A percentile compares a stretch with the other conserved stretches of the same genome.
Evolutionary conservation across 192 early-diverging fungal species (phyloP).

Genomic region (Podila clonocystis): DNA sequence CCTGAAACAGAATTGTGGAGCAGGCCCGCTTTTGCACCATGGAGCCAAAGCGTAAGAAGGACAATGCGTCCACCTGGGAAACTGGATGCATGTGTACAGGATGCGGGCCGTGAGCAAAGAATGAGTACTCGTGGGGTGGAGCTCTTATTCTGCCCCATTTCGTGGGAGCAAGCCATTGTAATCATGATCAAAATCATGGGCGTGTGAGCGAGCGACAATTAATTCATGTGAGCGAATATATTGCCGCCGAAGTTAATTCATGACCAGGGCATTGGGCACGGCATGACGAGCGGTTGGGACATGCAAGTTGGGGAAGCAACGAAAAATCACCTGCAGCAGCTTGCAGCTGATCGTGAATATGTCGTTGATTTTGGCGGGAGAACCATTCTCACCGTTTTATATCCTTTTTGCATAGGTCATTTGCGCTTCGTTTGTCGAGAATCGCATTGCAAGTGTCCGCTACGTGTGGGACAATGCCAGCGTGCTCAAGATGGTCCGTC

Average conservation of each 20-base stretch:
- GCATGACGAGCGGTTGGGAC: neutral
- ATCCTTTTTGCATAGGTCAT: slow-evolving; percentile 24
- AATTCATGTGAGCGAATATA: too few species aligned
- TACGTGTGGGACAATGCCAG: slow-evolving; percentile 50
- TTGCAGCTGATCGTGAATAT: neutral
- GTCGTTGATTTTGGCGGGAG: neutral
- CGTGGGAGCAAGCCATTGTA: too few species aligned
- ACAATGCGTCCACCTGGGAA: neutral
- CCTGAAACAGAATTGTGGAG: neutral
- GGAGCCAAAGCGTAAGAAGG: neutral
- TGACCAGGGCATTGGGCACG: neutral
- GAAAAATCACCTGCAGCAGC: neutral
- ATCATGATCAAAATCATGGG: too few species aligned
- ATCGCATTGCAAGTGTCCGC: slow-evolving; percentile 42
- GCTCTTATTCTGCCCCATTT: too few species aligned
- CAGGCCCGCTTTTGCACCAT: neutral
- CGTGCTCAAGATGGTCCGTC: slow-evolving; percentile 48
- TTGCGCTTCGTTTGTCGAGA: slow-evolving; percentile 26
- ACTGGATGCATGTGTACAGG: neutral
- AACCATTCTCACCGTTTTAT: neutral
- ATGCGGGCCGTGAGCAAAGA: too few species aligned
- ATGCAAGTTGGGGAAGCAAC: neutral
- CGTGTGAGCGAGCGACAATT: too few species aligned
- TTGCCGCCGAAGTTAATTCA: neutral
- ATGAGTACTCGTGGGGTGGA: too few species aligned